Evolutionary conservation across 208 protist genomes (phyloP).

Genomic region (Leishmania mexicana): DNA sequence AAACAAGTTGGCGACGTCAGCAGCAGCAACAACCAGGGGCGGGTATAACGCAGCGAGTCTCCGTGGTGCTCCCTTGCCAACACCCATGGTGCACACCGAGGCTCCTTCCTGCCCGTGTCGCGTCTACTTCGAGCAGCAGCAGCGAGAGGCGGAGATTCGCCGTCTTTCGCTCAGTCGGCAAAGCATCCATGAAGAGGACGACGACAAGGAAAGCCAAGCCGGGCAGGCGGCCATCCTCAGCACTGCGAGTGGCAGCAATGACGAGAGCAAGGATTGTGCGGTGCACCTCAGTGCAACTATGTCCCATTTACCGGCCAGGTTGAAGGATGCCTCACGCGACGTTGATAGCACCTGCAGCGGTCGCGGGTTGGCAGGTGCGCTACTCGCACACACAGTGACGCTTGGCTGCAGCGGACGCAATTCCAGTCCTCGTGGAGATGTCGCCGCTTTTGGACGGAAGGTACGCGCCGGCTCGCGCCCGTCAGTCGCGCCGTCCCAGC

Average conservation of each 20-base stretch:
- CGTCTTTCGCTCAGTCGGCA: not conserved
- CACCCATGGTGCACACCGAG: conserved; percentile 7
- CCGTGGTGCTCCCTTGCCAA: not conserved
- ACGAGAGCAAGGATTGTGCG: not conserved
- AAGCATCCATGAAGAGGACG: not conserved
- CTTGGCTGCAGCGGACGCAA: not conserved
- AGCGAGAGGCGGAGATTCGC: conserved; percentile 11
- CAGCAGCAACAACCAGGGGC: not conserved
- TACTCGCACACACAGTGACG: conserved; percentile 3
- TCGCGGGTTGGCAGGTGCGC: not conserved
- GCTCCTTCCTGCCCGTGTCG: conserved; percentile 20
- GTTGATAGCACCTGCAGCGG: not conserved
- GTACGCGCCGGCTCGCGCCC: not conserved
- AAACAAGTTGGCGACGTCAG: not conserved
- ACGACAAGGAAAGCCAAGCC: not conserved
- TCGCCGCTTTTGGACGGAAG: not conserved
- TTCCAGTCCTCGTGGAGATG: not conserved
- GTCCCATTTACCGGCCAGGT: conserved; percentile 5
- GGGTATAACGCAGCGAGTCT: not conserved
- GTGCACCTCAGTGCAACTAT: not conserved
- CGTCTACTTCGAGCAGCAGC: conserved; percentile 18
- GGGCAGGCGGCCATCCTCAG: conserved; percentile 1
- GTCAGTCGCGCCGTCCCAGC: not conserved
- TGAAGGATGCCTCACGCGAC: conserved; percentile 15
- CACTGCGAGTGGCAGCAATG: conserved; percentile 3